Evolutionary conservation across 2,329 filamentous ascomycete genomes (phyloP), one percentile per base, ranked within the genome.

Genomic region (Xylaria sp.): DNA sequence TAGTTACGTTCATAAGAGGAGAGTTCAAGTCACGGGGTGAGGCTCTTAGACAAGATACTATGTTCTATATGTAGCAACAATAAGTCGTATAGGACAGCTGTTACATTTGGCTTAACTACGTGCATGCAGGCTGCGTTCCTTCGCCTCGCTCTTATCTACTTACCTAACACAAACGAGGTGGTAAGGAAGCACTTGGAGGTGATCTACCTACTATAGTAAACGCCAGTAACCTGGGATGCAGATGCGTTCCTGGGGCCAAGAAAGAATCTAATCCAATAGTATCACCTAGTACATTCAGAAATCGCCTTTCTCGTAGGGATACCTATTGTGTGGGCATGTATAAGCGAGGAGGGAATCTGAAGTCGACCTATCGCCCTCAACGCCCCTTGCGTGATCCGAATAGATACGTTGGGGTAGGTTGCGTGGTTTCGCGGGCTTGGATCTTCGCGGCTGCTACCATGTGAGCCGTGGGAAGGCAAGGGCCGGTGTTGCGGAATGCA

Each of bases 21-120:
- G 25, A 39, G 34, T 36, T 20, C 30, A 55, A 62, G 23, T 62
- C 66, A 65, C 62, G 39, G 25, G 62, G 34, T 59, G 52, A 62
- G 66, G 66, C 66, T 68, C 59, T 63, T 25, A 25, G 30, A 39
- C n/a, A n/a, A 50, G 52, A 45, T 28, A 15, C n/a, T 15, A 30
- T 58, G 23, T 69, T 63, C 67, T 69, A 69, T 69, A 69, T 69
- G 63, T 69, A 57, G 67, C 58, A 66, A 57, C 63, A 69, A 4
- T 36, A 28, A 48, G 41, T 63, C 20, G 23, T 43, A 63, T 60
- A 66, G 63, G 48, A 66, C 59, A 52, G 50, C 25, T 45, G 56
- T 66, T 66, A 60, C 67, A 66, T 67, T 58, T 15, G 28, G 36
- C 12, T 20, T 25, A 30, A 41, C 60, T 45, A 57, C 56, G 25